A percentile compares a stretch with the other conserved stretches of the same genome.
These are phyloP conservation scores for Xylaria bambusicola DNA, from an alignment of 495 filamentous ascomycete species.

Conservation along the genomic window DNA sequence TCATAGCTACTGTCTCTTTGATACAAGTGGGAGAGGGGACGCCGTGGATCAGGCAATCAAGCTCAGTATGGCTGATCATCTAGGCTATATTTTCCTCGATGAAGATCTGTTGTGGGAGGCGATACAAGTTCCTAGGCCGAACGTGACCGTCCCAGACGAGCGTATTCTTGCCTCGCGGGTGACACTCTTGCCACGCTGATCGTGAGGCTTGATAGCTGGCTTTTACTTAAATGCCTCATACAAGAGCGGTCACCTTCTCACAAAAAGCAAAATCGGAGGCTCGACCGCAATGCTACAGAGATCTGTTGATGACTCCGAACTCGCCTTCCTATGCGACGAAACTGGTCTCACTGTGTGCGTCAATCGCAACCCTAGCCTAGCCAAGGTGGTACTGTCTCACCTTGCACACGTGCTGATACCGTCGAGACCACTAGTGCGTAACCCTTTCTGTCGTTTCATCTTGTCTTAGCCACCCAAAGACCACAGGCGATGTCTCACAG, in stretches of 20 bases:
- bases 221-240: neutral
- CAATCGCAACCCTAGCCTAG: neutral
- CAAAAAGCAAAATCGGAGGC: neutral
- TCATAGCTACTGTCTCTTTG: no score
- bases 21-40: no score
- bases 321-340: neutral
- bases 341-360: neutral
- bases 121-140: neutral
- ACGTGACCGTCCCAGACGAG: neutral
- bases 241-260: neutral
- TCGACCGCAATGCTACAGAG: neutral
- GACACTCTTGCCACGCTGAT: neutral
- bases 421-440: neutral
- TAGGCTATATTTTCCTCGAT: no score
- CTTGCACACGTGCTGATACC: constrained; percentile 4
- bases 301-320: neutral
- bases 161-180: neutral
- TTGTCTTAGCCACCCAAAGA: neutral
- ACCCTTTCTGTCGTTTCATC: neutral
- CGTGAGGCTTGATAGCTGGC: neutral
- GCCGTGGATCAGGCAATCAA: no score
- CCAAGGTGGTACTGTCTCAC: neutral
- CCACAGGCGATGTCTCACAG: neutral
- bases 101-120: constrained; percentile 11
- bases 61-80: no score